A percentile compares a stretch with the other conserved stretches of the same genome.
These are phyloP conservation scores for Petasospora rhodanensis DNA, from an alignment of 1,139 yeast genomes.

Conservation along the genomic window DNA sequence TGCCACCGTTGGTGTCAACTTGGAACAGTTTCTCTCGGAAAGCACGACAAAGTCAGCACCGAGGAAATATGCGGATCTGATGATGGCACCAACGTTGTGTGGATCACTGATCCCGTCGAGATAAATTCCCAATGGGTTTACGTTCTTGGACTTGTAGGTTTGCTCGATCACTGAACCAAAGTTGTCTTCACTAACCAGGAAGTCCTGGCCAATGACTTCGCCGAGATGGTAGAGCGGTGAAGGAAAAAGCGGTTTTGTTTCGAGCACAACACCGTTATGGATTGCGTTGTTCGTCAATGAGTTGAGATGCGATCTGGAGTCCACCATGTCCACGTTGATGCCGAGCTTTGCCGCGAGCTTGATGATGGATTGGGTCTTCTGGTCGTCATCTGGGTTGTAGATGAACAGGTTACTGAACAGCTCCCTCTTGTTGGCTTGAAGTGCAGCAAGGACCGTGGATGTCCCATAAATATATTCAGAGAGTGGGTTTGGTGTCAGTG, in stretches of 20 bases:
- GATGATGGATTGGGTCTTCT: slow-evolving; percentile 37
- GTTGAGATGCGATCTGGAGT: slow-evolving; percentile 55
- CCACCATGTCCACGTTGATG: slow-evolving; percentile 39
- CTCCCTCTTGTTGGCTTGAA: slow-evolving; percentile 51
- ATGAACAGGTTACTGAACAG: slow-evolving; percentile 49
- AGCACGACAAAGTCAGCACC: slow-evolving; percentile 81
- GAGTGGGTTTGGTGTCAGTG: slow-evolving; percentile 36
- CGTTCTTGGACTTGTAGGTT: slow-evolving; percentile 24
- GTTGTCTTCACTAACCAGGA: slow-evolving; percentile 22
- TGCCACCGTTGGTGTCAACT: slow-evolving; percentile 69
- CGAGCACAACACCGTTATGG: slow-evolving; percentile 78
- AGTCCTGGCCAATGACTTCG: slow-evolving; percentile 27
- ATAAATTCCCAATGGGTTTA: slow-evolving; percentile 66
- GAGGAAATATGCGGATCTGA: slow-evolving; percentile 75
- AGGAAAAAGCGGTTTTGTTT: slow-evolving; percentile 54
- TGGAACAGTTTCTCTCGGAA: slow-evolving; percentile 69
- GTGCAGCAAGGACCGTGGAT: slow-evolving; percentile 69
- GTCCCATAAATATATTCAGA: slow-evolving; percentile 74
- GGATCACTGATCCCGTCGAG: slow-evolving; percentile 87
- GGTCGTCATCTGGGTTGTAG: slow-evolving; percentile 37
- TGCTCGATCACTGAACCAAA: slow-evolving; percentile 18
- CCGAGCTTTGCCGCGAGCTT: slow-evolving; percentile 43
- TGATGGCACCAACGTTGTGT: slow-evolving; percentile 83
- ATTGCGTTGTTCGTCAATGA: slow-evolving; percentile 62
- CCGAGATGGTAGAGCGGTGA: slow-evolving; percentile 39